A percentile compares a stretch with the other conserved stretches of the same genome.
phyloP scores from a whole-genome alignment of 2,329 filamentous ascomycete genomes.

The Colletotrichum gloeosporioides region DNA sequence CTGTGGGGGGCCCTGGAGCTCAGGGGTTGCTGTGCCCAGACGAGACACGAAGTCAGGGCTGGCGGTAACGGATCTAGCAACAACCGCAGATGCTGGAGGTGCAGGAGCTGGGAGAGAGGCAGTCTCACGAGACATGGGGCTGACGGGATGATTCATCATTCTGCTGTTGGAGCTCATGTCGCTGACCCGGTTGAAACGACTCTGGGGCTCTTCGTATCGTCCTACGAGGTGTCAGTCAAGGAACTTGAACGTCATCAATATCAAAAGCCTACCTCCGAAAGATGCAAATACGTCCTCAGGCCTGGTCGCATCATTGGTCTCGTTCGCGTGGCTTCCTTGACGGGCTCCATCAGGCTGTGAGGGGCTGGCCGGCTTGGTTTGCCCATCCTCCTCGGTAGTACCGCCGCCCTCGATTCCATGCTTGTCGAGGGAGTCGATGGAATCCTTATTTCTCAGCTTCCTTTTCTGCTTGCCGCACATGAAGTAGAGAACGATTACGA shows the following conservation, averaged over 20 bases:
- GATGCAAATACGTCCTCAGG: constrained; percentile 45
- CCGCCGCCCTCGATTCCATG: constrained; percentile 21
- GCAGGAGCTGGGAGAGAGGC: background rate
- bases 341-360: constrained; percentile 10
- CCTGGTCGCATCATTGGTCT: constrained; percentile 11
- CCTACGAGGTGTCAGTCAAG: constrained; percentile 6
- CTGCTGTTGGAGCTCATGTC: background rate
- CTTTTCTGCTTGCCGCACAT: constrained; percentile 17
- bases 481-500: constrained; percentile 25
- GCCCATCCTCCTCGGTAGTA: constrained; percentile 31
- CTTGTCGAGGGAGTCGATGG: constrained; percentile 10
- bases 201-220: constrained; percentile 18
- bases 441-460: constrained; percentile 4
- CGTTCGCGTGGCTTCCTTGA: constrained; percentile 26
- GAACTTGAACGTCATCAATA: background rate
- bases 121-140: background rate
- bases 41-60: constrained; percentile 6
- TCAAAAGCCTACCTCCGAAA: constrained; percentile 45
- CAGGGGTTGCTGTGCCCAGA: constrained; percentile 17
- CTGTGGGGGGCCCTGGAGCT: constrained; percentile 21
- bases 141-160: constrained; percentile 22
- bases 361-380: constrained; percentile 29
- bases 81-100: background rate
- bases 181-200: constrained; percentile 16
- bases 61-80: background rate